Percentiles rank a stretch among this genome's conserved stretches.
Evolutionary conservation across 2,329 filamentous ascomycete species (phyloP).

Genomic region (Bimuria novae-zelandiae): DNA sequence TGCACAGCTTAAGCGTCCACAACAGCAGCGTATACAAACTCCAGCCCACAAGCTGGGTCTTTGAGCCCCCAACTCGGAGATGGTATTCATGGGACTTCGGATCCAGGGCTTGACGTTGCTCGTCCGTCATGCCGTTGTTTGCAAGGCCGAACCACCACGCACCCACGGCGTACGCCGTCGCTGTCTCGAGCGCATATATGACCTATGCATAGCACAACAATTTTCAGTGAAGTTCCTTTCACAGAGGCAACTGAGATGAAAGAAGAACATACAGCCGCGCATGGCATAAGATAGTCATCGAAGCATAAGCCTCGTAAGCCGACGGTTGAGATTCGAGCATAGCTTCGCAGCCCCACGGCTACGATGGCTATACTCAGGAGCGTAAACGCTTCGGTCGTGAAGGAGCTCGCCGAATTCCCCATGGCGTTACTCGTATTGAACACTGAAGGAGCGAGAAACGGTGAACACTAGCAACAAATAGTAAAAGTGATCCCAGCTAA

Average conservation of each 20-base stretch:
- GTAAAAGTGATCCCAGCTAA: no score
- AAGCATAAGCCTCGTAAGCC: no score
- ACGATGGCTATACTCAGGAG: no score
- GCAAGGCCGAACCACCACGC: constrained; percentile 57
- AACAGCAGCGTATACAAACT: constrained; percentile 58
- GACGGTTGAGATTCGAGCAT: no score
- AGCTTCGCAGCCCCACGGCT: no score
- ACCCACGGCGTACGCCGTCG: constrained; percentile 56
- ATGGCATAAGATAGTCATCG: not conserved
- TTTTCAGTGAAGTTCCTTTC: not conserved
- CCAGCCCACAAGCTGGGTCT: constrained; percentile 60
- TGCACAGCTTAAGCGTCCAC: constrained; percentile 59
- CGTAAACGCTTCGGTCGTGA: no score
- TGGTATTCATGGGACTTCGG: constrained; percentile 53
- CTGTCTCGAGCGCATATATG: constrained; percentile 58
- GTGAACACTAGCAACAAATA: no score
- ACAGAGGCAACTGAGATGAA: not conserved
- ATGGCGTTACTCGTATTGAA: no score
- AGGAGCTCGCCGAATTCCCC: no score
- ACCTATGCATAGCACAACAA: constrained; percentile 39
- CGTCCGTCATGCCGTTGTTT: constrained; percentile 53
- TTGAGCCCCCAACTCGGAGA: constrained; percentile 57
- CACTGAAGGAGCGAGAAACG: no score
- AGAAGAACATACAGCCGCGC: constrained; percentile 2
- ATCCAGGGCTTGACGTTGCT: constrained; percentile 53